phyloP scores from a whole-genome alignment of 805 yeast genomes.

The Metschnikowia lochheadii region DNA sequence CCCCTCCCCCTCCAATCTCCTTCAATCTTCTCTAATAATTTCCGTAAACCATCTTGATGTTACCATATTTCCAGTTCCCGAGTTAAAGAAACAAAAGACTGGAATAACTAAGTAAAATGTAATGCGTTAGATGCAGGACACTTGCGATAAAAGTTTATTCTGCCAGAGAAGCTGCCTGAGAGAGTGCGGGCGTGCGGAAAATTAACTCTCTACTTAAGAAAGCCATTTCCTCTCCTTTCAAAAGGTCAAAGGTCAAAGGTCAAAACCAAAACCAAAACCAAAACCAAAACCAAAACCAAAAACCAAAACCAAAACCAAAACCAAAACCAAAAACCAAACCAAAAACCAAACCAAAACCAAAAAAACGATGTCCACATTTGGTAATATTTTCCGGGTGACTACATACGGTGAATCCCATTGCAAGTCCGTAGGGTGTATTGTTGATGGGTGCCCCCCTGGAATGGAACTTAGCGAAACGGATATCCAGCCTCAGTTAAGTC shows the following conservation, averaged over 20 bases:
- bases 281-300: too few species aligned
- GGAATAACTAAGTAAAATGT: too few species aligned
- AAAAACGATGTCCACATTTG: conserved; percentile 35
- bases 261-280: too few species aligned
- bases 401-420: conserved; percentile 99
- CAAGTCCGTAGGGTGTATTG: conserved; percentile 95
- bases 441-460: conserved; percentile 98
- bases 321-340: too few species aligned
- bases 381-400: conserved; percentile 58
- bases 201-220: background rate
- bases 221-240: background rate
- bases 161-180: background rate
- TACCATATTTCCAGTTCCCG: background rate
- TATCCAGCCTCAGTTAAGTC: conserved; percentile 90
- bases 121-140: too few species aligned
- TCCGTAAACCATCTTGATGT: too few species aligned
- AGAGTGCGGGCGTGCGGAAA: background rate
- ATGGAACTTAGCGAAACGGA: conserved; percentile 79
- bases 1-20: too few species aligned
- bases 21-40: too few species aligned
- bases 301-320: too few species aligned
- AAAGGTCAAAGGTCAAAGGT: too few species aligned
- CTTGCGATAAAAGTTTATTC: background rate
- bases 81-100: too few species aligned
- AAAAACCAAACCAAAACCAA: too few species aligned